These are phyloP conservation scores for Russula griseocarnosa DNA, from an alignment of 768 basidiomycete genomes.

Conservation along the genomic window DNA sequence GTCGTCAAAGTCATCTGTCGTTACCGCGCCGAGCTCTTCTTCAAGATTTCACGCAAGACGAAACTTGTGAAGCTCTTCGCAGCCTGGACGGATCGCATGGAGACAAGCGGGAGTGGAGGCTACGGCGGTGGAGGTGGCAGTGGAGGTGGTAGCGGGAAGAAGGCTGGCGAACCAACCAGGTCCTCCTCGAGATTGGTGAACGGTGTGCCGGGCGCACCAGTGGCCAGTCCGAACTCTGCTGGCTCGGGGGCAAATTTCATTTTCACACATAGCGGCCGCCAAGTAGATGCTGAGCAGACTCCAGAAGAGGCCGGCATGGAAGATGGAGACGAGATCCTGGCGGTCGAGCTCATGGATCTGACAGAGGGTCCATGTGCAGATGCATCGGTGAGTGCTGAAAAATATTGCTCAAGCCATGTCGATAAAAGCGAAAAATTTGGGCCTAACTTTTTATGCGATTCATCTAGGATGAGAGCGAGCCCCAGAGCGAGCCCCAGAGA, in stretches of 20 bases:
- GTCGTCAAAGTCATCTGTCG: slow-evolving; percentile 85
- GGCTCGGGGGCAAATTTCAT: slow-evolving; percentile 66
- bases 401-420: background rate
- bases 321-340: slow-evolving; percentile 83
- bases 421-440: no score
- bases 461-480: slow-evolving; percentile 52
- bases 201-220: slow-evolving; percentile 15
- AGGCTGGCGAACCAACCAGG: slow-evolving; percentile 41
- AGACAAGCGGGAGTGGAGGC: slow-evolving; percentile 32
- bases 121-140: background rate
- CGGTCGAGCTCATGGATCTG: slow-evolving; percentile 87
- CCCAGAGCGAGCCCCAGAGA: slow-evolving; percentile 40
- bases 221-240: slow-evolving; percentile 37
- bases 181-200: slow-evolving; percentile 21
- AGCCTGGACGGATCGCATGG: slow-evolving; percentile 90
- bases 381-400: slow-evolving; percentile 45
- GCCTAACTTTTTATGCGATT: background rate
- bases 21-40: slow-evolving; percentile 86
- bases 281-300: slow-evolving; percentile 75
- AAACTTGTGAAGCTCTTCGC: slow-evolving; percentile 79
- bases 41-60: slow-evolving; percentile 89
- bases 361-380: slow-evolving; percentile 64
- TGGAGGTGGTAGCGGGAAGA: slow-evolving; percentile 29
- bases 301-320: slow-evolving; percentile 86
- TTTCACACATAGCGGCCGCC: slow-evolving; percentile 78